phyloP scores from a whole-genome alignment of 805 yeast genomes.

The Metschnikowia gruessii region DNA sequence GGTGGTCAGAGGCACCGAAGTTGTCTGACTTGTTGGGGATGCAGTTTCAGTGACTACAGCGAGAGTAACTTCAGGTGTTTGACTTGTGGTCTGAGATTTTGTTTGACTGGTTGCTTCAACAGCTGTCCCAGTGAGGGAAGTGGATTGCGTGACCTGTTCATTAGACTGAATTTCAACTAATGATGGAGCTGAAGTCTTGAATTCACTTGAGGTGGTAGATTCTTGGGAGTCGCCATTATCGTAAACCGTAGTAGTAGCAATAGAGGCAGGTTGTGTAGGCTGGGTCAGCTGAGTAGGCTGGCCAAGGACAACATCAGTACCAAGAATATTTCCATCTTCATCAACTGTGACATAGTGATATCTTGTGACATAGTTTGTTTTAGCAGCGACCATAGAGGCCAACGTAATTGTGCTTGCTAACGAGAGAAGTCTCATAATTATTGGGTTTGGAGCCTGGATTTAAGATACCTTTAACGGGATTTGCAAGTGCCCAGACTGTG shows the following conservation, averaged over 20 bases:
- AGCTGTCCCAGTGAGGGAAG: background rate
- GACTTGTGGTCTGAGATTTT: background rate
- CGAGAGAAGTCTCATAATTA: conserved; percentile 5
- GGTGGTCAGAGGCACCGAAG: background rate
- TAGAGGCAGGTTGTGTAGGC: background rate
- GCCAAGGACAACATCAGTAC: conserved; percentile 1
- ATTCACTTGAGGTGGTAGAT: conserved; percentile 11
- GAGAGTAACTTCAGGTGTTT: background rate
- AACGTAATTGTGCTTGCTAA: conserved; percentile 21
- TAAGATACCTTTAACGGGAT: background rate
- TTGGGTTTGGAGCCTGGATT: conserved; percentile 1
- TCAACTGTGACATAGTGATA: conserved; percentile 27
- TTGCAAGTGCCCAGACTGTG: background rate
- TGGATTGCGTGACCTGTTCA: background rate
- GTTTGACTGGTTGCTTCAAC: conserved; percentile 3
- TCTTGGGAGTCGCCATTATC: background rate
- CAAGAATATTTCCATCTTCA: conserved; percentile 15
- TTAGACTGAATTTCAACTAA: background rate
- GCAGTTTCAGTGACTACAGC: background rate
- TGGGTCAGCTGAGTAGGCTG: too few relatives aligned
- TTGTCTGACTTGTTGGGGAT: background rate
- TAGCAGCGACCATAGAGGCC: conserved; percentile 23
- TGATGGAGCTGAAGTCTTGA: conserved; percentile 6
- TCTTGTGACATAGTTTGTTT: conserved; percentile 29
- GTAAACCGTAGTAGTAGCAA: background rate